Percentiles rank a stretch among this genome's conserved stretches.
phyloP scores from a whole-genome alignment of 495 filamentous ascomycete genomes.

The Chaetomium tenue region DNA sequence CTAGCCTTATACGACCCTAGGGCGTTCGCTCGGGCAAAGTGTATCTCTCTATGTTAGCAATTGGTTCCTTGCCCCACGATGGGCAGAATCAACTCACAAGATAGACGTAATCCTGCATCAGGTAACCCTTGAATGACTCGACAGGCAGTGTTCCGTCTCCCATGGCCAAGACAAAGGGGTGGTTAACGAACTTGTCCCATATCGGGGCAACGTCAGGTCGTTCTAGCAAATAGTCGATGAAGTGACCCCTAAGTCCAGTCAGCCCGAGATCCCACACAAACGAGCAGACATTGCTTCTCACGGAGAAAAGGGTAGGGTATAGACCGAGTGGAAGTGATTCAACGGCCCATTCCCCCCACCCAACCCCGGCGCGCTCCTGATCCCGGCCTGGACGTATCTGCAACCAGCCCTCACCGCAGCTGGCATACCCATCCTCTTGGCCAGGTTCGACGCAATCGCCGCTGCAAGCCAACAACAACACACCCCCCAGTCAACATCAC shows the following conservation, averaged over 20 bases:
- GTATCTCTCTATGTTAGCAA: conserved; percentile 52
- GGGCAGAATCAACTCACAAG: conserved; percentile 52
- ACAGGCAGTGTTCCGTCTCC: conserved; percentile 69
- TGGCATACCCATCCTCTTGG: conserved; percentile 56
- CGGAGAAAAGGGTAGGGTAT: conserved; percentile 78
- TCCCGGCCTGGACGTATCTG: conserved; percentile 79
- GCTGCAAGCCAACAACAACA: conserved; percentile 44
- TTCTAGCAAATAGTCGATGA: conserved; percentile 80
- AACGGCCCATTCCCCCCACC: conserved; percentile 85
- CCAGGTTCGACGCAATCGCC: conserved; percentile 84
- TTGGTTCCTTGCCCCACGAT: neutral
- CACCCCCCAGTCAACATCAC: neutral
- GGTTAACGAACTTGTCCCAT: conserved; percentile 73
- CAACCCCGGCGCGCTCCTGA: conserved; percentile 68
- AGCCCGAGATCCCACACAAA: neutral
- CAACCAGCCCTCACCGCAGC: conserved; percentile 69
- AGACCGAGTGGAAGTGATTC: conserved; percentile 88
- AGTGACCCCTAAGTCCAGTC: conserved; percentile 58
- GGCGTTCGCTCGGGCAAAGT: conserved; percentile 82
- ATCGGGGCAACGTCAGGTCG: conserved; percentile 65
- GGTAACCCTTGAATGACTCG: conserved; percentile 76
- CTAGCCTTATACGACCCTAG: conserved; percentile 80
- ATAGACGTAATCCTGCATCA: conserved; percentile 88
- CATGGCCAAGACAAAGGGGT: conserved; percentile 75
- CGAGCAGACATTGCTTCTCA: conserved; percentile 36